phyloP scores from a whole-genome alignment of 495 filamentous ascomycete species.

The Hypoxylon fragiforme region DNA sequence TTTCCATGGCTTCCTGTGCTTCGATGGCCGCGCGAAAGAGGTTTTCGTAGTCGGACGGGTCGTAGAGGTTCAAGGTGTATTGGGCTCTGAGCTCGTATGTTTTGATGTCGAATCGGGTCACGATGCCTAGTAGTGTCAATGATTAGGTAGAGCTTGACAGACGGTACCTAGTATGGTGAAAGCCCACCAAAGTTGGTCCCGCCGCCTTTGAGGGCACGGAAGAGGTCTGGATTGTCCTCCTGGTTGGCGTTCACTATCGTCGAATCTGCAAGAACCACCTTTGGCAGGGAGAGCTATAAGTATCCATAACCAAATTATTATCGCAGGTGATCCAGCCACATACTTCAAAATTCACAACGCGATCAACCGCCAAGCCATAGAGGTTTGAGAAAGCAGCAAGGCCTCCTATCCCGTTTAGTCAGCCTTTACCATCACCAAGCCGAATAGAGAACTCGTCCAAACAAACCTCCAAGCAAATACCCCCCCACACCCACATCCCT shows the following conservation, averaged over 20 bases:
- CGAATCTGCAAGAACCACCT: conserved; percentile 1
- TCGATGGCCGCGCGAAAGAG: too few relatives aligned
- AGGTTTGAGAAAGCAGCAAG: neutral
- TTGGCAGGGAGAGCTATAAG: neutral
- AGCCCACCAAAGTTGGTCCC: conserved; percentile 6
- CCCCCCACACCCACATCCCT: conserved; percentile 44
- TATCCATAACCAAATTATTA: neutral
- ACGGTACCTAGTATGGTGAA: too few relatives aligned
- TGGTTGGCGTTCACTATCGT: neutral
- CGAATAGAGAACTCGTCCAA: neutral
- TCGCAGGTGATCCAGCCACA: neutral
- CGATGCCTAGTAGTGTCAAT: conserved; percentile 1
- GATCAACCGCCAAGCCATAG: neutral
- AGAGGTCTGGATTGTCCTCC: neutral
- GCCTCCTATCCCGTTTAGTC: neutral
- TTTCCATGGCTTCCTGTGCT: too few relatives aligned
- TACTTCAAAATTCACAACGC: neutral
- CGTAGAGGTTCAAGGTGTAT: conserved; percentile 15
- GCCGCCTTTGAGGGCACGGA: conserved; percentile 2
- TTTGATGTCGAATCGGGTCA: conserved; percentile 8
- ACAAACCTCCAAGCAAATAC: conserved; percentile 40
- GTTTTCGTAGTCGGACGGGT: conserved; percentile 10
- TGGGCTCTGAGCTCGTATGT: conserved; percentile 5
- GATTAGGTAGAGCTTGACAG: neutral
- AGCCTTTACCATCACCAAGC: neutral